Base-by-base conservation (phyloP, 164 flowering plant genomes). In the Magnolia changhungtana region DNA sequence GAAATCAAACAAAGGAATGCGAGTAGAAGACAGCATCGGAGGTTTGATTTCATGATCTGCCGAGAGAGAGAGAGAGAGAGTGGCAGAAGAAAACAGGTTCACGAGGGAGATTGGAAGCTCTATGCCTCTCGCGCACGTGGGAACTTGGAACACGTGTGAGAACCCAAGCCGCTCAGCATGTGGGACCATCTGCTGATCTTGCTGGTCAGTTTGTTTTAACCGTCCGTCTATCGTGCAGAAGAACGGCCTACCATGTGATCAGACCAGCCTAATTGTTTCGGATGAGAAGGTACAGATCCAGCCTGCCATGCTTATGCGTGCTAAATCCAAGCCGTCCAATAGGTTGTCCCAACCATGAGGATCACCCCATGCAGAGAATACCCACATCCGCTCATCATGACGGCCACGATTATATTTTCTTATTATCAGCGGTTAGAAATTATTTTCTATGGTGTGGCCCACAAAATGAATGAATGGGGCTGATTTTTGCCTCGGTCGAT, bases 1-100 rank as follows among this genome's bases (percentile, higher is more conserved):
- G 50, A 27, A 72, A 78, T 51, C 80, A 75, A 37, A 59, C 50
- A 71, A 27, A 78, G 50, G 75, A 64, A 69, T 19, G 45, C 74
- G 23, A 79, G 21, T 24, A 77, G 49, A 23, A 58, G 78, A 66
- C 11, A 69, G 27, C 76, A 73, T 73, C 19, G 74, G 69, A 63
- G n/a, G 65, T 63, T 7, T n/a, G 65, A 18, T n/a, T n/a, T 63
- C 65, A 63, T 63, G 9, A 63, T 63, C 65, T 63, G 65, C 21
- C 19, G 65, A 63, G 65, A 63, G 19, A 63, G 19, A 21, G 21
- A 63, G 18, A 63, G 65, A 7, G 65, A n/a, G 45, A 37, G 45
- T 37, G 45, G 45, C 6, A 4, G 45, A 37, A 37, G 45, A 37
- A 37, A 37, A 37, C 45, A 4, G 4, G 29, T 27, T 27, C 29